Percentiles rank a stretch among this genome's conserved stretches.
Evolutionary conservation across 768 basidiomycete species (phyloP).

Genomic region (Russula abietina): DNA sequence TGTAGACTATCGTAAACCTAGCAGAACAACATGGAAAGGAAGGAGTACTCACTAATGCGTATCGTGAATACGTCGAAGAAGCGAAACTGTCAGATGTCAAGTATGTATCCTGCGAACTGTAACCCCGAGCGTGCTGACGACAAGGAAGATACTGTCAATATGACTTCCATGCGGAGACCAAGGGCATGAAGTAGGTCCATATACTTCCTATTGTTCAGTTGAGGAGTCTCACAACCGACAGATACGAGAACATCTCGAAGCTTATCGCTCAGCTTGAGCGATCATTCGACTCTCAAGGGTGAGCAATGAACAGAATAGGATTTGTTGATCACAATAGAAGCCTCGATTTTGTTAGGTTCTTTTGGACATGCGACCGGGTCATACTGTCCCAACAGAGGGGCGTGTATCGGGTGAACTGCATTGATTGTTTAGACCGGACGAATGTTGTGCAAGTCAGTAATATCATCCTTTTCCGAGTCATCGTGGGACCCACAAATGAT

Average conservation of each 20-base stretch:
- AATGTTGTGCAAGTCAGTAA: slow-evolving; percentile 77
- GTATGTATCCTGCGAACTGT: slow-evolving; percentile 35
- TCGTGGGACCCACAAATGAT: slow-evolving; percentile 14
- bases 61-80: slow-evolving; percentile 60
- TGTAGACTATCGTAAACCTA: slow-evolving; percentile 77
- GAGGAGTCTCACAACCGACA: slow-evolving; percentile 27
- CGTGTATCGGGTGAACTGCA: slow-evolving; percentile 87
- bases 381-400: slow-evolving; percentile 79
- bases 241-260: slow-evolving; percentile 87
- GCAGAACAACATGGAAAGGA: slow-evolving; percentile 92
- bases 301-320: slow-evolving; percentile 5
- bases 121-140: not conserved
- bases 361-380: slow-evolving; percentile 70
- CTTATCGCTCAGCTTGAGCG: slow-evolving; percentile 66
- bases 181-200: slow-evolving; percentile 79
- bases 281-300: slow-evolving; percentile 79
- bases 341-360: slow-evolving; percentile 45
- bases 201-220: slow-evolving; percentile 16
- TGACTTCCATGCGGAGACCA: slow-evolving; percentile 91
- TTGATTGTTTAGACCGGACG: slow-evolving; percentile 92
- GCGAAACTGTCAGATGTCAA: slow-evolving; percentile 48
- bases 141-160: slow-evolving; percentile 67
- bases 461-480: not conserved
- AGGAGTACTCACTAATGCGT: slow-evolving; percentile 69
- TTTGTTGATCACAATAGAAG: not conserved